Evolutionary conservation across 2,329 filamentous ascomycete genomes (phyloP).

Genomic region (Fusarium sp.): DNA sequence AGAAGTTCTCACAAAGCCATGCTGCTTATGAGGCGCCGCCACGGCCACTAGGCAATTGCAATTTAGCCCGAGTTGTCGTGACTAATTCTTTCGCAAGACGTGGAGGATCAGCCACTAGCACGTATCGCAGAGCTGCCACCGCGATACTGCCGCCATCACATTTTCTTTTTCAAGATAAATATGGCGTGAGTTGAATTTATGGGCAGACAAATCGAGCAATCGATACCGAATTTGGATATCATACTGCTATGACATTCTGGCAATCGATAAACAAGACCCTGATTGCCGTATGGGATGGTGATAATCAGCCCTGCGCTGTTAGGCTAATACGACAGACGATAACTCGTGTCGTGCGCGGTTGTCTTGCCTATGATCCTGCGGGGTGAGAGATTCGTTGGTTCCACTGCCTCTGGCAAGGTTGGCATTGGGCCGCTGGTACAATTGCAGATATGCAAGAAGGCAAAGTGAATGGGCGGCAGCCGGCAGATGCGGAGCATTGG

Average conservation of each 20-base stretch:
- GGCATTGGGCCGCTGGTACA: conserved; percentile 9
- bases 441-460: conserved; percentile 30
- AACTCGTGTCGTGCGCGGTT: conserved; percentile 27
- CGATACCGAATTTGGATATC: conserved; percentile 12
- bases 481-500: conserved; percentile 29
- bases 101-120: conserved; percentile 19
- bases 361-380: conserved; percentile 35
- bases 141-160: conserved; percentile 33
- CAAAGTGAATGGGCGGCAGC: conserved; percentile 16
- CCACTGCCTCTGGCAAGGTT: conserved; percentile 26
- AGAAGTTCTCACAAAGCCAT: conserved; percentile 37
- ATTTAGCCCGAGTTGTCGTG: conserved; percentile 11
- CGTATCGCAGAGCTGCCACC: conserved; percentile 1
- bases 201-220: conserved; percentile 27
- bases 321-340: conserved; percentile 20
- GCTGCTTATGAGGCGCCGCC: conserved; percentile 27
- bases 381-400: conserved; percentile 36
- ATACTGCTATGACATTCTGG: conserved; percentile 21
- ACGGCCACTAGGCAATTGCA: conserved; percentile 28
- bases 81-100: conserved; percentile 10
- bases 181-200: conserved; percentile 39
- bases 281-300: conserved; percentile 13
- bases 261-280: conserved; percentile 11
- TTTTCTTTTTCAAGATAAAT: conserved; percentile 29
- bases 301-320: conserved; percentile 26